A percentile compares a stretch with the other conserved stretches of the same genome.
phyloP scores from a whole-genome alignment of 352 stramenopile species.

The Phytophthora hibernalis region DNA sequence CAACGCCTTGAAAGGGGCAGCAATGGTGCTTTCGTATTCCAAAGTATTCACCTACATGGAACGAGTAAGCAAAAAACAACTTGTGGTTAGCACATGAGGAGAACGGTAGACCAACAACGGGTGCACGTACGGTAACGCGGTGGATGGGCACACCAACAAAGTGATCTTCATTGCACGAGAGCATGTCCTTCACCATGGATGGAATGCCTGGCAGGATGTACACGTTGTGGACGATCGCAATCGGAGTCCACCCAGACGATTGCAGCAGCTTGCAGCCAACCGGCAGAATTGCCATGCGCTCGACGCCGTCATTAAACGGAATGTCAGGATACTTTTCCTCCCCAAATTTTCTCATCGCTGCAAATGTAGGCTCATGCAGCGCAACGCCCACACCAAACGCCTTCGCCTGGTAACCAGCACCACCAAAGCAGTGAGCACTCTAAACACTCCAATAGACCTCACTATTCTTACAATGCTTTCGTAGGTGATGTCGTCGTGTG shows the following conservation, averaged over 20 bases:
- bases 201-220: constrained; percentile 85
- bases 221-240: constrained; percentile 78
- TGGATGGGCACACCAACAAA: constrained; percentile 81
- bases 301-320: constrained; percentile 76
- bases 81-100: not conserved
- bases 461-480: constrained; percentile 61
- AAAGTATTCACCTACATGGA: constrained; percentile 71
- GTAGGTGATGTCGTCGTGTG: constrained; percentile 91
- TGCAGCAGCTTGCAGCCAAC: constrained; percentile 58
- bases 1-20: constrained; percentile 56
- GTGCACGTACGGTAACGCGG: constrained; percentile 64
- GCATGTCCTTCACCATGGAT: constrained; percentile 78
- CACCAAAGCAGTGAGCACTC: not conserved
- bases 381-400: constrained; percentile 67
- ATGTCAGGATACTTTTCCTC: constrained; percentile 62
- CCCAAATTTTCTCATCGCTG: constrained; percentile 55
- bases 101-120: not conserved
- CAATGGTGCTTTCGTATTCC: constrained; percentile 65
- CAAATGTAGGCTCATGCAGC: constrained; percentile 70
- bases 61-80: not conserved
- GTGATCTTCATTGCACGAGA: constrained; percentile 76
- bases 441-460: not conserved
- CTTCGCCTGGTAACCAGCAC: constrained; percentile 46
- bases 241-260: constrained; percentile 67
- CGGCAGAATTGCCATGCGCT: constrained; percentile 66